Evolutionary conservation across 495 filamentous ascomycete genomes (phyloP), one percentile per base, ranked within the genome.

Genomic region (Penicillium samsonianum): DNA sequence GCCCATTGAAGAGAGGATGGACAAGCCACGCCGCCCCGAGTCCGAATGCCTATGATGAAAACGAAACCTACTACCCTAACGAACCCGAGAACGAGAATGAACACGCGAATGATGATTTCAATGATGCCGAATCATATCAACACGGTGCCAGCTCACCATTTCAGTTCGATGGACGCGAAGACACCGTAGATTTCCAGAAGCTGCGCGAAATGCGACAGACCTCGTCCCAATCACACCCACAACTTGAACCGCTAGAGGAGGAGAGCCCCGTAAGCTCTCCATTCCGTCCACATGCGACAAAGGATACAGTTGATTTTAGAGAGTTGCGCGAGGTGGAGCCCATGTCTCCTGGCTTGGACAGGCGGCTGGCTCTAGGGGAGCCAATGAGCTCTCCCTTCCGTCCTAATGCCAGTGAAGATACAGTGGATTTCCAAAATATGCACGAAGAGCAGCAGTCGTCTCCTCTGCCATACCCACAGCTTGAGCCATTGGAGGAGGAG

Each of bases 331-430:
- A 63, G 10, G 61, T 65, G 25, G 52, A 65, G 10, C 40, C 50
- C 2, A 52, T 63, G 48, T 69, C 65, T 2, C 54, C 62, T n/a
- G 64, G 46, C 16, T 31, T 64, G 42, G 53, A 47, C 16, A 45
- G 23, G 22, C 53, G 42, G 30, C 31, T 55, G 30, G 53, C 42
- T 19, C 31, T 44, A 37, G 64, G 61, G 14, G 67, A 65, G 26
- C 64, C 65, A 0, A 67, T 67, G 28, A 77, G 74, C 45, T 78
- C 75, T 1, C 75, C 75, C 0, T 78, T 77, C 55, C 67, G 69
- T 40, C 59, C 59, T 11, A 68, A 76, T 33, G 65, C 51, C 1
- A 58, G 61, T 46, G 74, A 75, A 19, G 70, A 73, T 40, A 72
- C 70, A 2, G 68, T 70, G 9, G 71, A 71, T 52, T 64, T 73